Evolutionary conservation across 2,329 filamentous ascomycete species (phyloP), one percentile per base, ranked within the genome.

Genomic region (Polychaeton citri): DNA sequence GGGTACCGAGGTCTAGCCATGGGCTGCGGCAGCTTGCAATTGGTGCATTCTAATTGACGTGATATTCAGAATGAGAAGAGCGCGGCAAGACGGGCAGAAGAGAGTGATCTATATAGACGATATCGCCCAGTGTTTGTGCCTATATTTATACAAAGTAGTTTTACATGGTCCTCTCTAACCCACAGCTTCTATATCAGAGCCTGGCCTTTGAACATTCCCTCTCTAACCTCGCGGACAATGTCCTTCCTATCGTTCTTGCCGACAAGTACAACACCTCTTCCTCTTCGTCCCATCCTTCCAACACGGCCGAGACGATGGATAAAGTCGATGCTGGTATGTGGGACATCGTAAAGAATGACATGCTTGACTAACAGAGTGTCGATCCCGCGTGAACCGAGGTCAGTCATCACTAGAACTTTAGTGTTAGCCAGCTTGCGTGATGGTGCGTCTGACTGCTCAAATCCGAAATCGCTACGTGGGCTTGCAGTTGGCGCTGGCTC

Each of bases 281-380:
- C 90, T 55, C 90, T 73, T 42, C 86, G 74, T 2, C 86, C 86
- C 85, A 96, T 96, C 21, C 90, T 74, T 0, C 90, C 90, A 1
- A 90, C 85, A 38, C 90, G 74, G 12, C 90, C 90, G 4, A 96
- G 74, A 12, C 92, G 80, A 60, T 98, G 92, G 52, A 98, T 95
- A 52, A 98, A 98, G 59, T 98, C 92, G 41, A 98, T 92, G 0
- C 86, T 93, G 0, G 84, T 93, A 55, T 96, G 88, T 4, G 90
- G 90, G n/a, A 98, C 88, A 55, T 98, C 86, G 58, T 94, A 96
- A 18, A 98, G 64, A 37, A 98, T 79, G 35, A 98, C 90, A 47
- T 93, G 84, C 38, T 83, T 74, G 13, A 96, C 88, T 13, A 84
- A 81, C 19, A 95, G 63, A 0, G 90, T 98, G 58, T 98, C 90